Evolutionary conservation across 2,329 filamentous ascomycete genomes (phyloP).

Genomic region (Lasiodiplodia gonubiensis): DNA sequence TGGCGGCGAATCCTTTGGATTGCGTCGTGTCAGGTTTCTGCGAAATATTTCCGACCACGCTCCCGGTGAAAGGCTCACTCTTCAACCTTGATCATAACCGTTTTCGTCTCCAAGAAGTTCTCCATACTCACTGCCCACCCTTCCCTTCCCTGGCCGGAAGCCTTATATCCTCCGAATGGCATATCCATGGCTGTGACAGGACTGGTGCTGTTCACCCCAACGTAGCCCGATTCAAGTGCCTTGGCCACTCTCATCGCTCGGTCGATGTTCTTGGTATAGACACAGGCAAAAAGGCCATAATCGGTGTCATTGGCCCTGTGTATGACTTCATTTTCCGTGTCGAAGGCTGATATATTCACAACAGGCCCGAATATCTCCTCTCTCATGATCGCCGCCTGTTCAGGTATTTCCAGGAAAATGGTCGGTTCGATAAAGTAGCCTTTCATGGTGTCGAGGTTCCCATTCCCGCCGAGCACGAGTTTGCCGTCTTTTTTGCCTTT

Average conservation of each 20-base stretch:
- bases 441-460: neutral
- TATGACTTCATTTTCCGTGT: slow-evolving; percentile 44
- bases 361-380: slow-evolving; percentile 49
- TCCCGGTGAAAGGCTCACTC: too few species aligned
- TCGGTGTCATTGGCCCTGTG: slow-evolving; percentile 46
- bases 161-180: slow-evolving; percentile 51
- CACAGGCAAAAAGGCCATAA: slow-evolving; percentile 45
- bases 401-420: slow-evolving; percentile 52
- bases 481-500: slow-evolving; percentile 49
- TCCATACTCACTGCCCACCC: slow-evolving; percentile 38
- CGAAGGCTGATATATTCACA: slow-evolving; percentile 44
- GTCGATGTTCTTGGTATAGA: slow-evolving; percentile 47
- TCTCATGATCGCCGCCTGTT: slow-evolving; percentile 44
- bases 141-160: slow-evolving; percentile 44
- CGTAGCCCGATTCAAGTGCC: slow-evolving; percentile 47
- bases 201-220: slow-evolving; percentile 49
- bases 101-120: slow-evolving; percentile 46
- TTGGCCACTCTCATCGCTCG: slow-evolving; percentile 49
- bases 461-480: slow-evolving; percentile 40
- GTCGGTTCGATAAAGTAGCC: slow-evolving; percentile 53
- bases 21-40: too few species aligned
- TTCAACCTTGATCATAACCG: slow-evolving; percentile 38
- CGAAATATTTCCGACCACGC: too few species aligned
- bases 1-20: too few species aligned
- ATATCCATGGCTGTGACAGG: slow-evolving; percentile 42